Base-by-base conservation (phyloP, 2,329 filamentous ascomycete species). In the Scedosporium boydii region DNA sequence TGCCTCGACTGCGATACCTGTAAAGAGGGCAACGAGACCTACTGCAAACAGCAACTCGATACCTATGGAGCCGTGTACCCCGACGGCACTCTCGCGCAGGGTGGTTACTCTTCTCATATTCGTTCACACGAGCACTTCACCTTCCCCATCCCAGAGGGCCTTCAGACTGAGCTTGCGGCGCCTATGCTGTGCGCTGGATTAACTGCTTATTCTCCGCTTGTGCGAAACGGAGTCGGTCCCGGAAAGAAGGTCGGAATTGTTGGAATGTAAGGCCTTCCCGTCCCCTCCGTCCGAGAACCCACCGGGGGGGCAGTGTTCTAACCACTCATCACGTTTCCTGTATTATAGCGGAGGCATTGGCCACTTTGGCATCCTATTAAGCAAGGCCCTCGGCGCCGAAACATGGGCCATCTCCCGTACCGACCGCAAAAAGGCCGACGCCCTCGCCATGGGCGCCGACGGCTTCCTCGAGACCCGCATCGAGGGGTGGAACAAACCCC, bases 161-260 rank as follows among this genome's bases (percentile, higher is more conserved):
- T 77, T 9, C 63, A 67, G 23, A 69, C 69, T 3, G 72, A 71
- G 34, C 66, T 71, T 26, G 72, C 72, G 9, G 75, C 86, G 18
- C 85, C 86, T 2, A 83, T 89, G 80, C 76, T 89, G 38, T 89
- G 87, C 67, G 87, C 80, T 27, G 87, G 87, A 6, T 79, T 88
- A 38, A 89, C 87, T 0, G 76, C 84, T 3, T 89, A 79, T 68
- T 76, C 77, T 9, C 87, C 87, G 1, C 69, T 90, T 60, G 77
- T 76, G 64, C 78, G 82, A 55, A 82, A 87, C 64, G 83, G 82
- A 1, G 82, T 79, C 48, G 87, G 86, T 0, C 84, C 84, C 0
- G 86, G 85, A 6, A 88, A 85, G 72, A 78, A 72, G 18, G 83
- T 89, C 1, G 86, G 84, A 0, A 82, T 88, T 61, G 74, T 88